Base-by-base conservation (phyloP, 768 basidiomycete genomes). In the Pleurotus pulmonarius region DNA sequence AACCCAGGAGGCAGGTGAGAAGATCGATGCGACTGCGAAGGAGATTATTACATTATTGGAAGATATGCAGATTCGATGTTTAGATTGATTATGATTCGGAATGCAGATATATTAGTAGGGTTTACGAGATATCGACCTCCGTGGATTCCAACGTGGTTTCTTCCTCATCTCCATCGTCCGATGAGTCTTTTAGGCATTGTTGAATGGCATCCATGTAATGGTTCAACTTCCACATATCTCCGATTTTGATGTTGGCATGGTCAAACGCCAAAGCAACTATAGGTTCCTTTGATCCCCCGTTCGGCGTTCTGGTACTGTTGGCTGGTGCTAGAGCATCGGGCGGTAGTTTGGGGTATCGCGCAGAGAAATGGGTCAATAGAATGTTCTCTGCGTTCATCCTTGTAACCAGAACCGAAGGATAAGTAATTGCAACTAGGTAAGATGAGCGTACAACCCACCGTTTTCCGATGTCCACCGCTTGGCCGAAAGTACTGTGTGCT, bases 321-420 rank as follows among this genome's bases (percentile, higher is more conserved):
- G 59, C 39, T 25, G 51, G 26, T 2, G 57, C 59, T 12, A 72
- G 65, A 9, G 77, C 69, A 3, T 79, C 72, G 22, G 82, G 83
- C 3, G 92, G 92, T 66, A 95, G 75, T 62, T 90, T 93, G 15
- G 95, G 93, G 69, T 96, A 95, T 25, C 94, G 86, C 40, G 91
- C 91, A 8, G 94, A 97, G 72, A 98, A 98, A 68, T 98, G 95
- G 0, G 94, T 98, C 18, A 98, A 80, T n/a, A 98, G 81, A 41
- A 92, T 78, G 60, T 92, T 86, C 53, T 84, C 73, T 1, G 94
- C 94, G 8, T 81, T 77, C 94, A 96, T 96, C 58, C 93, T 95
- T 49, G 11, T 7, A 13, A 18, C 37, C 26, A 56, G 5, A 41
- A 22, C 18, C 22, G 56, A 39, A 29, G 29, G 15, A 43, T 3